Evolutionary conservation across 495 filamentous ascomycete species (phyloP), one percentile per base, ranked within the genome.

Genomic region (Penicillium manginii): DNA sequence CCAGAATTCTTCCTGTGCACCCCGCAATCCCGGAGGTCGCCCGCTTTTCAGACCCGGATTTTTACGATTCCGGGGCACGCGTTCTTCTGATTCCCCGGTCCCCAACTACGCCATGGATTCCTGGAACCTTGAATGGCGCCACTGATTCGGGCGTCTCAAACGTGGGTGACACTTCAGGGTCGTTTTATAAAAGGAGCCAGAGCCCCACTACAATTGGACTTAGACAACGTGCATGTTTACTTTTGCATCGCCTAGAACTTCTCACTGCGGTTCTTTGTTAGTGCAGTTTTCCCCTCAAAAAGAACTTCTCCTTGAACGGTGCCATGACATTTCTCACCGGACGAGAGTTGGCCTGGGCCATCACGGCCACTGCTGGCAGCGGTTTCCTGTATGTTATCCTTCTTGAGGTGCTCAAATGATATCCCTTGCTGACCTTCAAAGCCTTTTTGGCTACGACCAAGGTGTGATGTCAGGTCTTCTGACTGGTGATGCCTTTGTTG

Each of bases 381-480:
- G 73, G 75, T 22, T 78, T 78, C 55, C 57, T 78, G 49, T 47
- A 47, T 47, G 45, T 26, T 2, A 6, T n/a, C 4, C 45, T 22
- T 22, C 22, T 2, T 12, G 3, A 7, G 3, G n/a, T 17, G 12
- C 4, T 6, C 17, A n/a, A 37, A 4, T 17, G 40, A 43, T 22
- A 47, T 47, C 21, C 45, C 45, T 47, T 47, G 45, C 45, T 47
- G 6, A 47, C 5, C 12, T 19, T 11, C 21, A 19, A 19, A 47
- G 45, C 0, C 22, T 47, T 14, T 79, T 79, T 53, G 76, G 76
- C 11, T 79, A 79, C 60, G 76, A 78, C 35, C 76, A 78, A 60
- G 74, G 74, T 61, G 76, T 78, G 9, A 77, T 77, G 71, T 72
- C 71, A 7, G 72, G 76, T 53, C 61, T 75, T 18, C 55, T 75